Evolutionary conservation across 768 basidiomycete genomes (phyloP), one percentile per base, ranked within the genome.

Genomic region (Russula vinacea): DNA sequence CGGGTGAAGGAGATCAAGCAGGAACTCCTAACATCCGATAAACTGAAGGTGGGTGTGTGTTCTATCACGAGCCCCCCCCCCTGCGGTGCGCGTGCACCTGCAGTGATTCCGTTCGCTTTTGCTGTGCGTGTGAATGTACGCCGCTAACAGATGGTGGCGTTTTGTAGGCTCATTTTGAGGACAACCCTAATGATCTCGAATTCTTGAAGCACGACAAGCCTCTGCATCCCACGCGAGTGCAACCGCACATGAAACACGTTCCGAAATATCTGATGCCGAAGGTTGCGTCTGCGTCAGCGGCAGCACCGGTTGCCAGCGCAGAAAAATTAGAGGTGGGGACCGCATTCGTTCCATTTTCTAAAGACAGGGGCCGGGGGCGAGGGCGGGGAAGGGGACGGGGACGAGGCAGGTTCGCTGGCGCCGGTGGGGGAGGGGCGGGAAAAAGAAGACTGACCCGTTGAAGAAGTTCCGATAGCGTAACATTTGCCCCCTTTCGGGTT

Each of bases 201-300:
- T 97, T 86, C 72, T 78, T 98, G 51, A 85, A 92, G 2, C 97
- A 98, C 75, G 97, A 99, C 76, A 93, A 94, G 69, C 90, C 96
- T 5, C 79, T 98, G 5, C 92, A 96, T 70, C 94, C 95, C 0
- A 88, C 89, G 32, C 82, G 94, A 52, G 80, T 96, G 11, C 96
- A 98, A 72, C 77, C 93, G 1, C 95, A 98, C 74, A 91, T 98
- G 86, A 98, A 96, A 74, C 91, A 96, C 75, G 86, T 99, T 5
- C 97, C 97, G 1, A 88, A 87, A 60, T 99, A 99, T 73, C 80
- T 99, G 32, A 79, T 97, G 66, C 95, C n/a, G n/a, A n/a, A n/a
- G n/a, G n/a, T n/a, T 52, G 85, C 87, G 26, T 77, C 87, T 9
- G 56, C 78, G 11, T 81, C 78, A 11, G 56, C 78, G 10, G 81